These are phyloP conservation scores for Pseudogymnoascus pannorum DNA, from an alignment of 2,329 filamentous ascomycete genomes.

Conservation along the genomic window DNA sequence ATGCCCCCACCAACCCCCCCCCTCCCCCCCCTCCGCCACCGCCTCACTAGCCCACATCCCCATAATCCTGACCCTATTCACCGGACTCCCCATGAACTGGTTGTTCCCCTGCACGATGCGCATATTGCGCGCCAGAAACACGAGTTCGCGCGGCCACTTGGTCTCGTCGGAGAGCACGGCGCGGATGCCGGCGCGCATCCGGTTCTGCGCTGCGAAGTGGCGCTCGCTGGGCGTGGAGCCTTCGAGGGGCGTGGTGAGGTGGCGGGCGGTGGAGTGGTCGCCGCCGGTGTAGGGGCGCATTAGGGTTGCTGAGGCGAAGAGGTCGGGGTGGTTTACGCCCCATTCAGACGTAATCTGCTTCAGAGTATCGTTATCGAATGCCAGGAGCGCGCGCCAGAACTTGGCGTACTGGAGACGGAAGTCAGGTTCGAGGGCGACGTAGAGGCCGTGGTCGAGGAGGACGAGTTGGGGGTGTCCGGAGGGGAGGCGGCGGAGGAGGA, in stretches of 20 bases:
- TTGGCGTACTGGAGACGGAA: slow-evolving; percentile 81
- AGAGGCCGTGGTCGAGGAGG: slow-evolving; percentile 93
- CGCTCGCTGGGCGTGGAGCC: slow-evolving; percentile 49
- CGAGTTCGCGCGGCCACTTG: slow-evolving; percentile 62
- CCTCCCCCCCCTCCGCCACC: slow-evolving; percentile 65
- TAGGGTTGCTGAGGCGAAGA: slow-evolving; percentile 86
- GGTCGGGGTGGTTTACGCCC: slow-evolving; percentile 83
- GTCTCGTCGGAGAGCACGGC: slow-evolving; percentile 60
- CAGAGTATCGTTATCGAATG: slow-evolving; percentile 83
- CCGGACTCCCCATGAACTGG: slow-evolving; percentile 64
- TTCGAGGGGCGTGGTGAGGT: slow-evolving; percentile 45
- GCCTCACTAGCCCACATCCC: slow-evolving; percentile 82
- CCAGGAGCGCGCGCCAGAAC: slow-evolving; percentile 92
- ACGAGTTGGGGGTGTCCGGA: slow-evolving; percentile 82
- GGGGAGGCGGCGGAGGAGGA: slow-evolving; percentile 83
- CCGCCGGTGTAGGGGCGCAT: slow-evolving; percentile 88
- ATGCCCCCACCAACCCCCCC: slow-evolving; percentile 62
- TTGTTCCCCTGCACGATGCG: slow-evolving; percentile 69
- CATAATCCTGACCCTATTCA: slow-evolving; percentile 88
- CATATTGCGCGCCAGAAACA: slow-evolving; percentile 67
- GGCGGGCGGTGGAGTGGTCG: slow-evolving; percentile 59
- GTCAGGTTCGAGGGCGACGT: slow-evolving; percentile 77
- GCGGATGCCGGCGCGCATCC: slow-evolving; percentile 56
- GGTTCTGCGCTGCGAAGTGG: slow-evolving; percentile 70
- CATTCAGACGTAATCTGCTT: slow-evolving; percentile 64